Base-by-base conservation (phyloP, 805 yeast species). In the Candida pseudofarinosa region DNA sequence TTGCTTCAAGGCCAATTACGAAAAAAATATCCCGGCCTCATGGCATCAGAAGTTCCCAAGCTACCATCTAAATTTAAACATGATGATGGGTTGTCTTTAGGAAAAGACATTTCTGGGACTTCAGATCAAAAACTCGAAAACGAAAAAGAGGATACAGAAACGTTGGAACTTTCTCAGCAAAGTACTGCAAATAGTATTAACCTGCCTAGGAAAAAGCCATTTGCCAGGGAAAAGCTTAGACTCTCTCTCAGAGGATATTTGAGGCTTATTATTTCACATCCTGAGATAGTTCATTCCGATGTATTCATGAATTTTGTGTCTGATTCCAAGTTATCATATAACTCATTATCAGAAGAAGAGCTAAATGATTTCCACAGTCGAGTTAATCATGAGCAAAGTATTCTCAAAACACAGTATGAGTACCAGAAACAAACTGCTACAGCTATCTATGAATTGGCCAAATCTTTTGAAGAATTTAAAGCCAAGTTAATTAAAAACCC, bases 161-260 rank as follows among this genome's bases (percentile, higher is more conserved):
- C 38, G 5, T 18, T 6, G 16, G 30, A 20, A 33, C 19, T n/a
- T 4, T 17, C 38, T 10, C 4, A 4, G 8, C 17, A 33, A 13
- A 17, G 15, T 30, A 17, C 34, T n/a, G 13, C 5, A 7, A 32
- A n/a, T 32, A 32, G 34, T 15, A n/a, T 6, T 6, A 32, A 14
- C 15, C 17, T 15, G 17, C 14, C 17, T 32, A 15, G 15, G 13
- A 15, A n/a, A n/a, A 15, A 15, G 15, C 14, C 34, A 12, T 67
- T 86, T 23, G 77, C 81, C 2, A 74, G 95, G 20, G 98, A 91
- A 59, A 82, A 80, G 49, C 75, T 88, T 51, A 69, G 98, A 35
- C 71, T 88, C 7, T 78, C 95, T 0, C 69, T 91, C 36, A 71
- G 97, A 37, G 86, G 88, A 0, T 91, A 86, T 54, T 55, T 91